Percentiles rank a stretch among this genome's conserved stretches.
phyloP scores from a whole-genome alignment of 1,284 basidiomycete species.

The Abortiporus biennis region DNA sequence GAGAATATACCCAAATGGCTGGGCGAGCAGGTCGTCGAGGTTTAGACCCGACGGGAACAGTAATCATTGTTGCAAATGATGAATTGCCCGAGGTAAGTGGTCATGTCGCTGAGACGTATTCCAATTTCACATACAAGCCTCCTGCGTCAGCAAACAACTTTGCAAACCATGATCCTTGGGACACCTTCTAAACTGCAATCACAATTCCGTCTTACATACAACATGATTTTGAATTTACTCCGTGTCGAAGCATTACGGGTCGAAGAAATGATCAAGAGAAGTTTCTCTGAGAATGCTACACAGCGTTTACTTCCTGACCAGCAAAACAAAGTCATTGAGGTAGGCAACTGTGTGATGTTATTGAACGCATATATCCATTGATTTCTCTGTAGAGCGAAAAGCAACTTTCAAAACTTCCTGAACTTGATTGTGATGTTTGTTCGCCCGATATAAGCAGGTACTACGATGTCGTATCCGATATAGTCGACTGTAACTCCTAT shows the following conservation, averaged over 20 bases:
- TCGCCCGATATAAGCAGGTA: constrained; percentile 64
- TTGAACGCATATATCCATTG: neutral
- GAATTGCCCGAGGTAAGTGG: constrained; percentile 79
- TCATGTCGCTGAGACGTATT: constrained; percentile 1
- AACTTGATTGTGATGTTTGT: constrained; percentile 69
- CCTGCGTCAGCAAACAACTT: constrained; percentile 53
- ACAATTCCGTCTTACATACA: constrained; percentile 97
- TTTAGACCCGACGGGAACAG: constrained; percentile 92
- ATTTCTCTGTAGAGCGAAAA: constrained; percentile 61
- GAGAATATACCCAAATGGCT: constrained; percentile 99
- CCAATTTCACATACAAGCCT: constrained; percentile 4
- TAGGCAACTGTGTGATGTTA: constrained; percentile 32
- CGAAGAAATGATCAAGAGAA: constrained; percentile 99
- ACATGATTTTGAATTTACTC: constrained; percentile 97
- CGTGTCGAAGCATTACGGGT: constrained; percentile 95
- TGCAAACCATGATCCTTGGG: constrained; percentile 92
- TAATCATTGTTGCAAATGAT: constrained; percentile 86
- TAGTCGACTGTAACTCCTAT: constrained; percentile 61
- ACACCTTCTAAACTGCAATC: constrained; percentile 89
- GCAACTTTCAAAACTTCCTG: constrained; percentile 57
- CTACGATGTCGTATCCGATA: constrained; percentile 72
- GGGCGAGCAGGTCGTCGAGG: constrained; percentile 96
- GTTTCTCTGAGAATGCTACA: constrained; percentile 96
- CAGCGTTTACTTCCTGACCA: constrained; percentile 92
- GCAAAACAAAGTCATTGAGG: constrained; percentile 81